phyloP scores from a whole-genome alignment of 1,284 basidiomycete genomes.

The Boletellus dicymbophilus region DNA sequence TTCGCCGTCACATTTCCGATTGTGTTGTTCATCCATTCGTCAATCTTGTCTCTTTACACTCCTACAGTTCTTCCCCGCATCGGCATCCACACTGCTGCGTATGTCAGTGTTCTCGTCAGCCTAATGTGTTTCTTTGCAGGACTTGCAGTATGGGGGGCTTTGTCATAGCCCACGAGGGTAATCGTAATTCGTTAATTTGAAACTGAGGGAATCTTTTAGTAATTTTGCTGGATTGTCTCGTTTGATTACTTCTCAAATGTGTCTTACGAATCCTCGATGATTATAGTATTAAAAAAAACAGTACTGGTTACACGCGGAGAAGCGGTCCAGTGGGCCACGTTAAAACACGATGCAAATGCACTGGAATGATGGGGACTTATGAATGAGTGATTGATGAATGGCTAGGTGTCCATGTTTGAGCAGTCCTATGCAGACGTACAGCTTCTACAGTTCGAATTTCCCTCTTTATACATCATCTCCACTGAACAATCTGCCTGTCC shows the following conservation, averaged over 20 bases:
- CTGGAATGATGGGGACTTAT: background rate
- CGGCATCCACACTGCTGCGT: constrained; percentile 71
- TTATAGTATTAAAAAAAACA: background rate
- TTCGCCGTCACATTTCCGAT: constrained; percentile 49
- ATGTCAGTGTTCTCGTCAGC: constrained; percentile 60
- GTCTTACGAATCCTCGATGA: background rate
- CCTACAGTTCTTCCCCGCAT: constrained; percentile 62
- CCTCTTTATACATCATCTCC: constrained; percentile 16
- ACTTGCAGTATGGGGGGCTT: constrained; percentile 64
- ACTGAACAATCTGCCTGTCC: constrained; percentile 41
- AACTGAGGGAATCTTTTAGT: background rate
- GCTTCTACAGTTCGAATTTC: background rate
- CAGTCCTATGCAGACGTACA: constrained; percentile 8
- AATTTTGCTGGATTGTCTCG: too few relatives aligned
- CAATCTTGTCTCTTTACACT: constrained; percentile 59
- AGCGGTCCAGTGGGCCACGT: background rate
- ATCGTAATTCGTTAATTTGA: background rate
- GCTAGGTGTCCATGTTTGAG: background rate
- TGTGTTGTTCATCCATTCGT: constrained; percentile 49
- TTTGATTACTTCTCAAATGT: too few relatives aligned
- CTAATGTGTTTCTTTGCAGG: constrained; percentile 69
- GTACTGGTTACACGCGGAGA: background rate
- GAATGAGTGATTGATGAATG: background rate
- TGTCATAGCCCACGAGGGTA: constrained; percentile 37
- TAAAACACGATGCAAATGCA: too few relatives aligned